Percentiles rank a stretch among this genome's conserved stretches.
phyloP scores from a whole-genome alignment of 108 stramenopile genomes.

The Cyclostephanos invisitatus region DNA sequence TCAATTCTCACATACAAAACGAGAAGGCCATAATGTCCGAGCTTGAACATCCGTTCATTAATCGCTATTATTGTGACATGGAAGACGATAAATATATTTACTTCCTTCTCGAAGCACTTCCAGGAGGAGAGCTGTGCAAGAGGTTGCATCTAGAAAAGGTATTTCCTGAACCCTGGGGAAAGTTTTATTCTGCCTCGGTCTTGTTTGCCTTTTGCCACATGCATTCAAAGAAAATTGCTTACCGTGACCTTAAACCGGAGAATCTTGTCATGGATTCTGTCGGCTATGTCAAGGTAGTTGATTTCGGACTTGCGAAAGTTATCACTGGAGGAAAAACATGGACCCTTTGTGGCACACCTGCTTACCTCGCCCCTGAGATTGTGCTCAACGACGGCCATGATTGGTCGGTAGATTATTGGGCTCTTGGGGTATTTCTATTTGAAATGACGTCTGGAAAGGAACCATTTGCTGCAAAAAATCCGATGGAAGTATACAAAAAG shows the following conservation, averaged over 20 bases:
- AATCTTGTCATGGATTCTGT: conserved; percentile 63
- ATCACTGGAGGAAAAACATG: conserved; percentile 57
- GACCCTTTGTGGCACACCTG: conserved; percentile 74
- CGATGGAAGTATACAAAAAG: conserved; percentile 54
- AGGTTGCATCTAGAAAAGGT: conserved; percentile 38
- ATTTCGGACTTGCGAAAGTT: conserved; percentile 78
- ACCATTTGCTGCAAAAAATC: conserved; percentile 69
- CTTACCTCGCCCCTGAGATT: conserved; percentile 77
- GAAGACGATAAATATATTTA: conserved; percentile 58
- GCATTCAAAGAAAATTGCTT: conserved; percentile 69
- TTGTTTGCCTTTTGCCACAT: conserved; percentile 63
- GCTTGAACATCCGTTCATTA: conserved; percentile 60
- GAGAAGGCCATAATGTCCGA: conserved; percentile 54
- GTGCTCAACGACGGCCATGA: conserved; percentile 83
- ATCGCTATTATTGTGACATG: conserved; percentile 49
- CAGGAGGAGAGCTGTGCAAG: conserved; percentile 72
- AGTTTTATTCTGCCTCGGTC: conserved; percentile 63
- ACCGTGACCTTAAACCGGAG: conserved; percentile 75
- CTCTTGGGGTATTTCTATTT: conserved; percentile 67
- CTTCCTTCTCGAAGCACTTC: conserved; percentile 63
- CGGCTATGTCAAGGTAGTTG: conserved; percentile 73
- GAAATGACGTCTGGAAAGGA: conserved; percentile 67
- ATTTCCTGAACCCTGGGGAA: conserved; percentile 52
- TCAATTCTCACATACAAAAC: conserved; percentile 49
- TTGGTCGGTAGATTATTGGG: conserved; percentile 79